Evolutionary conservation across 352 stramenopile species (phyloP).

Genomic region (Phytophthora lateralis): DNA sequence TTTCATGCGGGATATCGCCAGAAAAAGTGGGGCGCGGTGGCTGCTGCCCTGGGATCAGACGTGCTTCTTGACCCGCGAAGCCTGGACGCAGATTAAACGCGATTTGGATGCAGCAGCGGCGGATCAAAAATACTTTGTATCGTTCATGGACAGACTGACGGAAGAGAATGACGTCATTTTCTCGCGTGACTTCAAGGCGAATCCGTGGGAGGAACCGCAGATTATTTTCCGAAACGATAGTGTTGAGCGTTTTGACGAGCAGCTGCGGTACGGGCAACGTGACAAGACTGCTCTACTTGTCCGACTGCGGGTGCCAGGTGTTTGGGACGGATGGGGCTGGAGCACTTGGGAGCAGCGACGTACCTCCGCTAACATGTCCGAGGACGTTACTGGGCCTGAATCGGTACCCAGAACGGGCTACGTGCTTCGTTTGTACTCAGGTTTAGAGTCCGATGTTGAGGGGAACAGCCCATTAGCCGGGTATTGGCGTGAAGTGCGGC

Average conservation of each 20-base stretch:
- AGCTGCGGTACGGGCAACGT: slow-evolving; percentile 52
- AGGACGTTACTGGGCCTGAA: slow-evolving; percentile 32
- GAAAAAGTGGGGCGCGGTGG: slow-evolving; percentile 42
- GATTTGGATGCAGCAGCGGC: slow-evolving; percentile 23
- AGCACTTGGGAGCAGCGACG: slow-evolving; percentile 44
- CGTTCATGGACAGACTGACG: slow-evolving; percentile 56
- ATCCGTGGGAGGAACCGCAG: slow-evolving; percentile 63
- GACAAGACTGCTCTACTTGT: slow-evolving; percentile 59
- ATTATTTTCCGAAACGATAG: slow-evolving; percentile 59
- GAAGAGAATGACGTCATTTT: slow-evolving; percentile 56
- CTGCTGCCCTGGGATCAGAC: slow-evolving; percentile 63
- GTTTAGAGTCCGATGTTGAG: slow-evolving; percentile 36
- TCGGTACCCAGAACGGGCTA: slow-evolving; percentile 46
- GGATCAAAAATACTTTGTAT: slow-evolving; percentile 55
- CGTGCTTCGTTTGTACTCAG: slow-evolving; percentile 56
- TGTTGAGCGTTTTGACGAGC: slow-evolving; percentile 57
- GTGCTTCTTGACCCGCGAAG: slow-evolving; percentile 48
- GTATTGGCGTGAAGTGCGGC: slow-evolving; percentile 52
- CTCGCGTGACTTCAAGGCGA: slow-evolving; percentile 29
- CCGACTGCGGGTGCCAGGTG: slow-evolving; percentile 43
- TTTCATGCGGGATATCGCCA: slow-evolving; percentile 50
- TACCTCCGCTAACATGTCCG: slow-evolving; percentile 47
- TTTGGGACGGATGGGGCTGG: slow-evolving; percentile 57
- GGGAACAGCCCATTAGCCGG: slow-evolving; percentile 24
- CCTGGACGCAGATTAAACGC: slow-evolving; percentile 50